These are phyloP conservation scores for Dendrobium huoshanense DNA, from an alignment of 106 monocot genomes.

Conservation along the genomic window DNA sequence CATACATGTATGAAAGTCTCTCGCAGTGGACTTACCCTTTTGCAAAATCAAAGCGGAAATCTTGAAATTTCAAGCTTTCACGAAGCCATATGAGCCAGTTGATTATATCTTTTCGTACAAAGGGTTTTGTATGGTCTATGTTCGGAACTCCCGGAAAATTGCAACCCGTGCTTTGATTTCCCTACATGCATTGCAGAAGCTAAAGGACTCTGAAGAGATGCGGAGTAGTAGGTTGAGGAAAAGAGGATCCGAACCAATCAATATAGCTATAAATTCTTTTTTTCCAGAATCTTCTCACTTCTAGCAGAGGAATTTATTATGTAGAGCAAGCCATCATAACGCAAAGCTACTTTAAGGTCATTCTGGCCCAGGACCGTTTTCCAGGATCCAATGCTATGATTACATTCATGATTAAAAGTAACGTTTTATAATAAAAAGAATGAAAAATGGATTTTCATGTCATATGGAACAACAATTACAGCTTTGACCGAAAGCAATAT, in stretches of 20 bases:
- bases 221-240: neutral
- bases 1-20: neutral
- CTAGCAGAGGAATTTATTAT: too few species aligned
- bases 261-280: too few species aligned
- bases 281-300: too few species aligned
- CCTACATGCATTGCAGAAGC: constrained; percentile 20
- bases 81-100: constrained; percentile 75
- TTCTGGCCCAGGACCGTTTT: too few species aligned
- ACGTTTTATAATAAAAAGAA: neutral
- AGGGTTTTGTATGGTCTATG: constrained; percentile 71
- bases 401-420: neutral
- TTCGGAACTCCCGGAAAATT: constrained; percentile 73
- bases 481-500: neutral
- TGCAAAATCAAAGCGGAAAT: constrained; percentile 91
- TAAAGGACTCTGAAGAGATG: neutral
- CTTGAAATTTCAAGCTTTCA: constrained; percentile 54
- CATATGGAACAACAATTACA: neutral
- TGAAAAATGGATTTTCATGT: neutral
- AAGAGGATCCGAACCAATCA: neutral
- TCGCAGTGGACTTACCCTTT: constrained; percentile 46
- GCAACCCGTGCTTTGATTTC: constrained; percentile 60
- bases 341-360: neutral
- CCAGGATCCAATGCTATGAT: too few species aligned
- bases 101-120: constrained; percentile 69
- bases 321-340: too few species aligned